Conservation (phyloP, 2,329 filamentous ascomycete species). For the Clonostachys rosea region DNA sequence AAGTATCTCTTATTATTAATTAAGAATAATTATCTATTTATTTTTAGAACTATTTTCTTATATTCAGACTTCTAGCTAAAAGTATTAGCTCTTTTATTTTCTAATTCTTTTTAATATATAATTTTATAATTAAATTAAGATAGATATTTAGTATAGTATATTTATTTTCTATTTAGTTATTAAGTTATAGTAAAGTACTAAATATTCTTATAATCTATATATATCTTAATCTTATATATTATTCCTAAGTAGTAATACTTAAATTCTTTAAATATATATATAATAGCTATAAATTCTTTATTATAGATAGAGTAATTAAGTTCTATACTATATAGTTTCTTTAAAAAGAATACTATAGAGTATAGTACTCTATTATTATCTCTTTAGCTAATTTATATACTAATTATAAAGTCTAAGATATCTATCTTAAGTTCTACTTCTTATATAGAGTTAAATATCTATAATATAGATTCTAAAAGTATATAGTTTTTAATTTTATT, state of each 20-base stretch:
- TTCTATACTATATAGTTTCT: not conserved
- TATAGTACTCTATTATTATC: not conserved
- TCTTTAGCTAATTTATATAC: not conserved
- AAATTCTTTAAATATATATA: not conserved
- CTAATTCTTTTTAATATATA: not conserved
- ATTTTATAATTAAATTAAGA: not conserved
- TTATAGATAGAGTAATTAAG: not conserved
- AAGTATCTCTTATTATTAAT: not conserved
- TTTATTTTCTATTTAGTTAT: not conserved
- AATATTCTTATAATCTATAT: not conserved
- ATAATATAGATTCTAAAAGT: not conserved
- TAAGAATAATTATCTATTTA: not conserved
- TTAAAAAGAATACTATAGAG: not conserved
- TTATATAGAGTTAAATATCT: not conserved
- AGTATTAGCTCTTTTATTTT: not conserved
- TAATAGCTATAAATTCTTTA: not conserved
- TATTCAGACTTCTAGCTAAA: not conserved
- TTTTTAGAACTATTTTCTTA: not conserved
- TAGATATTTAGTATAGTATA: not conserved
- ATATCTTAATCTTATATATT: not conserved
- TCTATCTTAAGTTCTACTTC: not conserved
- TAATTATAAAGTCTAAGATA: not conserved
- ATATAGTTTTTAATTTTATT: not conserved
- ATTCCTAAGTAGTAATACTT: not conserved
- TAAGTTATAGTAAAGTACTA: not conserved